Evolutionary conservation across 768 basidiomycete genomes (phyloP), one percentile per base, ranked within the genome.

Genomic region (Arthromyces matolae): DNA sequence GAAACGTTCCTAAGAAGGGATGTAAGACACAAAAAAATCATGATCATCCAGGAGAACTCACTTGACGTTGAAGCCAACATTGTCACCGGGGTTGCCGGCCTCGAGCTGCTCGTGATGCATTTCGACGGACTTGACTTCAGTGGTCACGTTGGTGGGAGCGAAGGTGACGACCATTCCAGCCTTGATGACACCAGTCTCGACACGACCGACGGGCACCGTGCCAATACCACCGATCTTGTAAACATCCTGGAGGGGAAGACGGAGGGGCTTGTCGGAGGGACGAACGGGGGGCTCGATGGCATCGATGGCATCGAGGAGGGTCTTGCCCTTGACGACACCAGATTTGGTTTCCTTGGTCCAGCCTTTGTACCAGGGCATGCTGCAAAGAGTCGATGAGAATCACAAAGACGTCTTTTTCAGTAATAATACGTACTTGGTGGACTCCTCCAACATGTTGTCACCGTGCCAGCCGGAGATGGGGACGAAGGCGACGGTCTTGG

Each of bases 191-290:
- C 96, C 96, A 66, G 96, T 99, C 81, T 99, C 96, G 62, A 99
- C 96, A 90, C 96, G 96, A 71, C 96, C 96, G 76, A 99, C 96
- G 70, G 96, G 96, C 65, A 99, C 96, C 63, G 96, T 99, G 60
- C 96, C 96, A 60, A 99, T 99, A 92, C 96, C 96, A 77, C 96
- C 96, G 64, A 99, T 99, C 83, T 99, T 99, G 92, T 99, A 98
- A 67, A 99, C 96, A 83, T 99, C 96, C 84, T 99, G 95, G 71
- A 96, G 93, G 64, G 95, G 93, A 60, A 99, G 94, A 76, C 96
- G 94, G 78, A 99, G 96, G 61, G 96, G 95, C 82, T 97, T 98
- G 80, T 99, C 96, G 68, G 89, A 86, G 55, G 96, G 96, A 72
- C 96, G 92, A 59, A 77, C 71, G 55, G 96, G 96, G 65, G 96